These are phyloP conservation scores for Globisporangium middletonii DNA, from an alignment of 352 stramenopile species.

Conservation along the genomic window DNA sequence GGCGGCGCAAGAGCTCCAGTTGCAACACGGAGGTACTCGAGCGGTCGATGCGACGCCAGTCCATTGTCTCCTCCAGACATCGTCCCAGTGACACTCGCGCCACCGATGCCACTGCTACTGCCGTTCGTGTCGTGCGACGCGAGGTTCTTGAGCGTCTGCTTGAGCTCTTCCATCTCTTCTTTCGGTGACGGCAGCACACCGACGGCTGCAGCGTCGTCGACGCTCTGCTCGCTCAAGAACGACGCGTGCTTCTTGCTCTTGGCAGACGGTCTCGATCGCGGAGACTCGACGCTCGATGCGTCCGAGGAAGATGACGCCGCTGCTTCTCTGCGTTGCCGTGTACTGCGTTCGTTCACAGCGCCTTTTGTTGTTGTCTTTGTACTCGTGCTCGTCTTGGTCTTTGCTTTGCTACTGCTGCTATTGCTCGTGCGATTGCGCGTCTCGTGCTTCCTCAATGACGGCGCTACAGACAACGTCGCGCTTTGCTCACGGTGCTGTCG, in stretches of 20 bases:
- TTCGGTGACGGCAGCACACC: constrained; percentile 27
- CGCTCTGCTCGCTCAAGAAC: constrained; percentile 7
- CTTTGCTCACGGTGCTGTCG: too few species aligned
- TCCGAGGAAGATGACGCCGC: background rate
- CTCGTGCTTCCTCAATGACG: too few species aligned
- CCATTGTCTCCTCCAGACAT: background rate
- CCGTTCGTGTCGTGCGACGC: constrained; percentile 25
- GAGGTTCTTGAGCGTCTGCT: constrained; percentile 63
- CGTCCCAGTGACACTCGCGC: constrained; percentile 5
- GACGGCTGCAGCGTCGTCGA: constrained; percentile 6
- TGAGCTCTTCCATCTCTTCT: constrained; percentile 65
- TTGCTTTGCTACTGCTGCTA: background rate
- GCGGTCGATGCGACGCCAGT: constrained; percentile 1
- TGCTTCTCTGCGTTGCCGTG: background rate
- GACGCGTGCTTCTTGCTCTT: constrained; percentile 3
- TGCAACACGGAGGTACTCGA: constrained; percentile 26
- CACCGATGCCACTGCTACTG: background rate
- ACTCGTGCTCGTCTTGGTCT: background rate
- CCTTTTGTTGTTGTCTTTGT: background rate
- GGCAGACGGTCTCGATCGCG: background rate
- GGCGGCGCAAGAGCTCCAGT: constrained; percentile 10
- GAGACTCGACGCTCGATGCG: background rate
- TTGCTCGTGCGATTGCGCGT: background rate
- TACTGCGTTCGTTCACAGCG: background rate
- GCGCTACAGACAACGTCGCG: too few species aligned